Evolutionary conservation across 2,329 filamentous ascomycete genomes (phyloP).

Genomic region (Chaetomium globosum): DNA sequence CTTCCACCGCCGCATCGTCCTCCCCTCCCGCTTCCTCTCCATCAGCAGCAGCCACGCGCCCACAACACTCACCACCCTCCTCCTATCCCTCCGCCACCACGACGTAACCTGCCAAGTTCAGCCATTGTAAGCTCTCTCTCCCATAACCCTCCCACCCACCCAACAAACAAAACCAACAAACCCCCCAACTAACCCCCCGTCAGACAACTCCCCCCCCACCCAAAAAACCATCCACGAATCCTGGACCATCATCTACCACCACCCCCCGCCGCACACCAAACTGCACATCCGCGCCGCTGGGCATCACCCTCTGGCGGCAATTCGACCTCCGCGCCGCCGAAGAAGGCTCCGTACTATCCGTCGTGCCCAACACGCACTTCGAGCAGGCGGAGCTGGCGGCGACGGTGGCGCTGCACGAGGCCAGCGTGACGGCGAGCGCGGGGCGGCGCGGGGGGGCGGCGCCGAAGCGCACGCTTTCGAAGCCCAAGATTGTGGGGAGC

Average conservation of each 20-base stretch:
- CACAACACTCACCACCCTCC: constrained; percentile 7
- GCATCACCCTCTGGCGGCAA: constrained; percentile 12
- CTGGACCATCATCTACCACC: constrained; percentile 31
- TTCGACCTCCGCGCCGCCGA: constrained; percentile 23
- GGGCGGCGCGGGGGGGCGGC: no score
- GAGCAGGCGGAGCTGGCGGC: constrained; percentile 27
- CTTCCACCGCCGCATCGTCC: background rate
- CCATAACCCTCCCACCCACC: background rate
- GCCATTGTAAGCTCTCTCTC: constrained; percentile 12
- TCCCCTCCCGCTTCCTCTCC: constrained; percentile 14
- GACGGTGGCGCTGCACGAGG: constrained; percentile 15
- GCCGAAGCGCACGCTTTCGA: background rate
- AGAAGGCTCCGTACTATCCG: constrained; percentile 30
- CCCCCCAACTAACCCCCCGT: background rate
- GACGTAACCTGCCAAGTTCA: constrained; percentile 9
- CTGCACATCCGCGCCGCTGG: constrained; percentile 5
- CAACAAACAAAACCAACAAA: background rate
- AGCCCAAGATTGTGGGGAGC: background rate
- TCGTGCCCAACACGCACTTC: constrained; percentile 33
- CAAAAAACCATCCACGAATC: constrained; percentile 24
- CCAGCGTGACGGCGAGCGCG: background rate
- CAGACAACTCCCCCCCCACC: constrained; percentile 14
- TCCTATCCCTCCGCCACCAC: background rate
- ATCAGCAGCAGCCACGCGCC: constrained; percentile 16
- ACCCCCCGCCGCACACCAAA: constrained; percentile 8